Base-by-base conservation (phyloP, 1,284 basidiomycete genomes). In the Stygiomarasmius scandens region DNA sequence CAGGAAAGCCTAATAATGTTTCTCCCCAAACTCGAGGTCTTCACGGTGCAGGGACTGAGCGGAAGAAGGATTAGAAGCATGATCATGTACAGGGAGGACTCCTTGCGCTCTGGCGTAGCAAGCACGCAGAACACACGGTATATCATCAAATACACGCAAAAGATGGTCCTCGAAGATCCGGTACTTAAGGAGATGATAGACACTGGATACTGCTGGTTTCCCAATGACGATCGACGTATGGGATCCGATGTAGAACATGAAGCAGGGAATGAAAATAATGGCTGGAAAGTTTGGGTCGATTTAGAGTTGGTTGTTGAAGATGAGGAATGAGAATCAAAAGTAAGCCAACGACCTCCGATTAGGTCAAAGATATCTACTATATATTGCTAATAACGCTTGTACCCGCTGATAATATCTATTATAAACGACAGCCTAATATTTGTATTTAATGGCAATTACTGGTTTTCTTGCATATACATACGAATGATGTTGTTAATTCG, bases 181-280 rank as follows among this genome's bases (percentile, higher is more conserved):
- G 48, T 54, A 22, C 22, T 60, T 43, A 45, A 49, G 20, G 52
- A 49, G 27, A 38, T 53, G 16, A 46, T 56, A 41, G 20, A 27
- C 14, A 36, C 19, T 24, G 47, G 55, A 27, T 54, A 41, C 36
- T 50, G 52, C 50, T 36, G 34, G 25, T 38, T 57, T 41, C 55
- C 38, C 4, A n/a, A 8, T 8, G 38, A 41, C n/a, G 16, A 4
- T 41, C 14, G 16, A 4, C 38, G 14, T 41, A 19, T 16, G 11
- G 38, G 16, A 16, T 4, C 65, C 20, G 65, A 64, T 0, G 67
- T 66, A 22, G 69, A 67, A n/a, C 66, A 64, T 12, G 69, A 66
- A 6, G 65, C 65, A 1, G 67, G 68, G 41, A 67, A 69, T 24
- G 68, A 62, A 3, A 65, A 66, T 8, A 64, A 66, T 0, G 69